Evolutionary conservation across 805 yeast species (phyloP), one percentile per base, ranked within the genome.

Genomic region (Ascoidea rubescens): DNA sequence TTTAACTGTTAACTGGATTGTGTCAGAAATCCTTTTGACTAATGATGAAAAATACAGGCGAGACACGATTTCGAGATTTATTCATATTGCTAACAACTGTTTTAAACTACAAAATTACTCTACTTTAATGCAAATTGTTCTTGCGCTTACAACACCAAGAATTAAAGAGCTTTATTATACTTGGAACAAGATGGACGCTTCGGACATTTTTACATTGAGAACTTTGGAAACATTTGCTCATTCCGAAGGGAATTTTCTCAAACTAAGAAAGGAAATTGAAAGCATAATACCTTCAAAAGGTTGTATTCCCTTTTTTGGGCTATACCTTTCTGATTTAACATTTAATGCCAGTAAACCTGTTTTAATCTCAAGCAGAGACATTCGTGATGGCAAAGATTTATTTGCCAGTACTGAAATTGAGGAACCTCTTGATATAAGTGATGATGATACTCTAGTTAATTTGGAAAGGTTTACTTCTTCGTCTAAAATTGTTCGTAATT

Each of bases 1-100:
- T 62, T 69, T 91, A 54, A 82, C 87, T 70, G 90, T 87, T 5
- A 87, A 87, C 59, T 91, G 98, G 98, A 81, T 90, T 46, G 80
- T 87, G 42, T 87, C 96, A 0, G 96, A 91, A 68, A 78, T 93
- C 52, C 65, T 88, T 14, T 68, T 91, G 55, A 87, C 96, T 7
- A 73, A 72, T 52, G 69, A 74, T 47, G 70, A 77, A 31, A 71
- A 70, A 2, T 77, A 87, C 57, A 72, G 91, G 57, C 78, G 80
- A 47, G 73, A 78, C 52, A 75, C 90, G 1, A 77, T 90, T n/a
- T 81, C 88, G n/a, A 72, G 91, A 57, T 88, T 86, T 60, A 87
- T 91, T 54, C 96, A 87, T 59, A 69, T 91, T 52, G 97, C 96
- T 0, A 81, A 82, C 53, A 78, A 80, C 58, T 83, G 96, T 64